Evolutionary conservation across 2,329 filamentous ascomycete species (phyloP).

Genomic region (Hymenoscyphus linearis): DNA sequence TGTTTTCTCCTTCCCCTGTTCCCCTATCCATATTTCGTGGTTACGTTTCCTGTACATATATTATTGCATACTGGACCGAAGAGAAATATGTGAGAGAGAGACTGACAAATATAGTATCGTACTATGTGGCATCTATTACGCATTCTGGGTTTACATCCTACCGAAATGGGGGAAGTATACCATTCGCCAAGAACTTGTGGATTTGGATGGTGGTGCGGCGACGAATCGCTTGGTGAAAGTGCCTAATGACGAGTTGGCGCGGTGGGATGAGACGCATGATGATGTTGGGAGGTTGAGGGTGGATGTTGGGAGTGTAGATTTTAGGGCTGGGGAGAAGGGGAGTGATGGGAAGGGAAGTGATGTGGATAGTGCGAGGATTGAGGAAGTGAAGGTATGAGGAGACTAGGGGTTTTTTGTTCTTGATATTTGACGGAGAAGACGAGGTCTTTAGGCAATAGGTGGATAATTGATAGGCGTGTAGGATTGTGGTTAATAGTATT

Average conservation of each 20-base stretch:
- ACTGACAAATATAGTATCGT: constrained; percentile 37
- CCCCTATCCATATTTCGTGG: not conserved
- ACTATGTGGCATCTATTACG: constrained; percentile 52
- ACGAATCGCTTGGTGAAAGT: constrained; percentile 49
- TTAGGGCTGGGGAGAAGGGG: not conserved
- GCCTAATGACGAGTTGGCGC: constrained; percentile 42
- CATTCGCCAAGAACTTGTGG: constrained; percentile 50
- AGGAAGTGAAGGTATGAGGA: not conserved
- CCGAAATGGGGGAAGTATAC: constrained; percentile 48
- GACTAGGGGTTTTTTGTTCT: too few relatives aligned
- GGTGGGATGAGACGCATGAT: constrained; percentile 58
- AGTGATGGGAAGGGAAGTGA: not conserved
- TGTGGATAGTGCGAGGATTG: not conserved
- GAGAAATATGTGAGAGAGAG: too few relatives aligned
- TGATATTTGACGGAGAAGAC: not conserved
- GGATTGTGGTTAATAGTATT: too few relatives aligned
- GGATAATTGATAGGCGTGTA: too few relatives aligned
- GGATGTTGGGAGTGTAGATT: not conserved
- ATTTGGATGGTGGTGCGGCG: constrained; percentile 42
- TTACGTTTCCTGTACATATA: too few relatives aligned
- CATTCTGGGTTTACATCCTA: constrained; percentile 51
- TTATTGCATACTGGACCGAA: too few relatives aligned
- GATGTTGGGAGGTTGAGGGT: constrained; percentile 22
- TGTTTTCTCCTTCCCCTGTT: constrained; percentile 32
- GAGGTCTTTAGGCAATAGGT: not conserved